These are phyloP conservation scores for Schizochytrium sp. DNA, from an alignment of 108 stramenopile genomes.

Conservation along the genomic window DNA sequence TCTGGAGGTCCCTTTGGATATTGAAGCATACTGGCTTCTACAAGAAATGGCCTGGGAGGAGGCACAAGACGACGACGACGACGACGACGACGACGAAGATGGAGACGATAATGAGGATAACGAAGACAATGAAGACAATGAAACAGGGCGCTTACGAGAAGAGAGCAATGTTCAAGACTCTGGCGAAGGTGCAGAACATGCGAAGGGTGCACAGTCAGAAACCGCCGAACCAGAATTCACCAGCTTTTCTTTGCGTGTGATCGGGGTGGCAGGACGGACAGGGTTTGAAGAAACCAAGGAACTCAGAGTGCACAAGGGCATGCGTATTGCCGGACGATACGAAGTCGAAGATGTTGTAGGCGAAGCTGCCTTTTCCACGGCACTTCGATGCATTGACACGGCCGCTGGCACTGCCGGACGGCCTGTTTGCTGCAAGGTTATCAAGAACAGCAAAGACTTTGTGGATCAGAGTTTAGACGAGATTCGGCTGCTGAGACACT, in stretches of 20 bases:
- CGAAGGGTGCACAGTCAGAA: neutral
- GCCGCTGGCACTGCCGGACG: constrained; percentile 34
- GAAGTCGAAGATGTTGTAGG: constrained; percentile 79
- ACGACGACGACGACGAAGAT: neutral
- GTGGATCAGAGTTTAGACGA: constrained; percentile 97
- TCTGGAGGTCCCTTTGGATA: neutral
- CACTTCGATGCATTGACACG: constrained; percentile 78
- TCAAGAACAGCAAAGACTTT: constrained; percentile 98
- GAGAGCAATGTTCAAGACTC: neutral
- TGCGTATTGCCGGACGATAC: constrained; percentile 72
- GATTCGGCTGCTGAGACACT: constrained; percentile 82
- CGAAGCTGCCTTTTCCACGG: constrained; percentile 85
- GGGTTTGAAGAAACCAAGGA: constrained; percentile 40
- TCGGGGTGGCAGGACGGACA: constrained; percentile 27
- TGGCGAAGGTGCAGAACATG: neutral
- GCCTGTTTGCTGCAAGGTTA: constrained; percentile 87
- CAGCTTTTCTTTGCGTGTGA: constrained; percentile 20
- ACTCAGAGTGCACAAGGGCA: neutral
- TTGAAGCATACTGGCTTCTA: neutral
- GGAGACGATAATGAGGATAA: no score
- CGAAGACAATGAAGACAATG: neutral
- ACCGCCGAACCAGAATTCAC: neutral
- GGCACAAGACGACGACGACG: neutral
- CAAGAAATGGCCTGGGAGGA: neutral
- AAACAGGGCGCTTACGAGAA: neutral